Conservation (phyloP, 352 stramenopile species). For the Globisporangium parvum region DNA sequence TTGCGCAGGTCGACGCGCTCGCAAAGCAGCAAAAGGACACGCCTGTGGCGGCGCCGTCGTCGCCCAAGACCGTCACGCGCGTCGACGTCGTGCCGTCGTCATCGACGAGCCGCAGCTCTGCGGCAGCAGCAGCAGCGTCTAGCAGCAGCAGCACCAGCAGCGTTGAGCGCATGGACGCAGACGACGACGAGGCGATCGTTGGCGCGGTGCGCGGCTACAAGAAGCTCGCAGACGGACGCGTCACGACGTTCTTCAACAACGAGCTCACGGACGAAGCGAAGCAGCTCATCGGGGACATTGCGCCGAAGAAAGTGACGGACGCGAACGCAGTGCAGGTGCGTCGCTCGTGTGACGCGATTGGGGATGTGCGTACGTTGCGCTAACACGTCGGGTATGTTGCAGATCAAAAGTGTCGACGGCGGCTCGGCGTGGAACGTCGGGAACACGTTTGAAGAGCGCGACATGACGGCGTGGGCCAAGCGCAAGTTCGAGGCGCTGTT, state of each 20-base stretch:
- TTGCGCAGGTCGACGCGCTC: slow-evolving; percentile 50
- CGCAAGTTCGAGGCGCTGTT: slow-evolving; percentile 62
- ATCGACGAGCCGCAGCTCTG: background rate
- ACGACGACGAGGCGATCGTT: slow-evolving; percentile 65
- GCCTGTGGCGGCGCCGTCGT: slow-evolving; percentile 3
- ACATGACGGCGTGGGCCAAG: slow-evolving; percentile 88
- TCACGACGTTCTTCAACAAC: slow-evolving; percentile 99
- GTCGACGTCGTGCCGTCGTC: slow-evolving; percentile 35
- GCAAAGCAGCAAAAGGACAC: slow-evolving; percentile 53
- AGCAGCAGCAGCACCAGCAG: slow-evolving; percentile 2
- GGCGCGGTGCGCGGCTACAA: slow-evolving; percentile 92
- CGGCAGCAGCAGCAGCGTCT: slow-evolving; percentile 6
- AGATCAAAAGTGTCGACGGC: slow-evolving; percentile 81
- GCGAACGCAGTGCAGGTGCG: slow-evolving; percentile 47
- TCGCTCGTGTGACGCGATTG: background rate
- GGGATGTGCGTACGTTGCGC: background rate
- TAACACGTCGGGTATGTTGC: background rate
- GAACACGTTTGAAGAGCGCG: slow-evolving; percentile 92
- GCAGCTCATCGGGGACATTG: slow-evolving; percentile 95
- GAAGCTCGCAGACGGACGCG: slow-evolving; percentile 94
- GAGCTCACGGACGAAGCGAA: slow-evolving; percentile 97
- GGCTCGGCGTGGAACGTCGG: slow-evolving; percentile 92
- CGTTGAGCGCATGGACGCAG: slow-evolving; percentile 20
- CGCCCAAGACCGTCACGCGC: slow-evolving; percentile 52
- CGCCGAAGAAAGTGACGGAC: slow-evolving; percentile 80